Conservation (phyloP, 352 stramenopile species). For the Phytopythium delawarense region DNA sequence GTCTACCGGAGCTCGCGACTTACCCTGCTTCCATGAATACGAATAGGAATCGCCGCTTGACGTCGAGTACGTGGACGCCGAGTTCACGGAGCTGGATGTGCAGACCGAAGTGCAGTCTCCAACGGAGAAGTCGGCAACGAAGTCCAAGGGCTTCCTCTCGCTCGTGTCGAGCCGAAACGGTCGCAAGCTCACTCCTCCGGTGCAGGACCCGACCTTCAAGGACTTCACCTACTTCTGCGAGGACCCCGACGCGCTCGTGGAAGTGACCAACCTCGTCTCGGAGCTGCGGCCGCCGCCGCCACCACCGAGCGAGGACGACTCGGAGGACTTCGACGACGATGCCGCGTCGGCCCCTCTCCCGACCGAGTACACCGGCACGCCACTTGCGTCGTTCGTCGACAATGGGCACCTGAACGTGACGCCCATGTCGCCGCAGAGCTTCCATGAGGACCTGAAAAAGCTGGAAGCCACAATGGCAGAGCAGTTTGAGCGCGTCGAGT, state of each 20-base stretch:
- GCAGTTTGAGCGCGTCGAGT: slow-evolving; percentile 74
- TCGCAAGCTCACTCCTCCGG: slow-evolving; percentile 66
- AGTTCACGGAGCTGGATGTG: slow-evolving; percentile 85
- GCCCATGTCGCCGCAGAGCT: slow-evolving; percentile 49
- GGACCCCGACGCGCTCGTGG: slow-evolving; percentile 80
- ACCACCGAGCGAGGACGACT: slow-evolving; percentile 36
- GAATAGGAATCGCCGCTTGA: slow-evolving; percentile 68
- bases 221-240: slow-evolving; percentile 90
- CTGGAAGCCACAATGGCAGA: slow-evolving; percentile 60
- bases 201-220: slow-evolving; percentile 88
- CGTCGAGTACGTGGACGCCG: slow-evolving; percentile 82
- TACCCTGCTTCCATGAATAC: neutral
- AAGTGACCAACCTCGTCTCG: slow-evolving; percentile 76
- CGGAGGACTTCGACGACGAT: slow-evolving; percentile 18
- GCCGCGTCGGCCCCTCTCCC: slow-evolving; percentile 23
- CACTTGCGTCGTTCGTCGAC: slow-evolving; percentile 80
- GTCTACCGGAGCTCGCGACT: neutral
- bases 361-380: slow-evolving; percentile 53
- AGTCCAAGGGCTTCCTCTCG: slow-evolving; percentile 81
- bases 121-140: slow-evolving; percentile 69
- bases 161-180: slow-evolving; percentile 62
- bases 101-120: slow-evolving; percentile 79
- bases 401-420: slow-evolving; percentile 58
- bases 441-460: slow-evolving; percentile 54
- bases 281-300: slow-evolving; percentile 59